Percentiles rank a stretch among this genome's conserved stretches.
phyloP scores from a whole-genome alignment of 352 stramenopile genomes.

The Phytophthora sansomeana region DNA sequence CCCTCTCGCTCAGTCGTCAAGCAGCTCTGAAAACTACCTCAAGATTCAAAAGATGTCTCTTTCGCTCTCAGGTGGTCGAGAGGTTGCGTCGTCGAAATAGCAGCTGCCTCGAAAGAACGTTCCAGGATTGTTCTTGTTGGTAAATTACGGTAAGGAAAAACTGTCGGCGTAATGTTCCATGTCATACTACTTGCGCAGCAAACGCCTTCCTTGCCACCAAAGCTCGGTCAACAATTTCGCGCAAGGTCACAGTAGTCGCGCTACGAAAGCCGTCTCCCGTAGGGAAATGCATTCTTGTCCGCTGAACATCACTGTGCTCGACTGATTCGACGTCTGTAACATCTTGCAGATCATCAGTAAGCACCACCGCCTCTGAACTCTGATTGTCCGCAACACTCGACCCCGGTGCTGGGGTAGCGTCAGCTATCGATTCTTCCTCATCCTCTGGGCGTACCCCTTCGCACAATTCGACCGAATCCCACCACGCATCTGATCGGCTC shows the following conservation, averaged over 20 bases:
- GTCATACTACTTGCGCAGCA: too few species aligned
- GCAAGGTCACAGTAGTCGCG: conserved; percentile 10
- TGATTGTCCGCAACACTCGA: not conserved
- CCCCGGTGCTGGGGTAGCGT: not conserved
- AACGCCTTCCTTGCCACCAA: not conserved
- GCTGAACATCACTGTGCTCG: conserved; percentile 13
- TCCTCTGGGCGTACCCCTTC: not conserved
- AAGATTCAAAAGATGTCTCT: too few species aligned
- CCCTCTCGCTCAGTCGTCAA: too few species aligned
- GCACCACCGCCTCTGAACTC: not conserved
- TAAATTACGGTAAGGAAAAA: too few species aligned
- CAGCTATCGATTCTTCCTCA: not conserved
- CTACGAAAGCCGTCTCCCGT: conserved; percentile 6
- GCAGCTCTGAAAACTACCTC: too few species aligned
- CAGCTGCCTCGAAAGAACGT: too few species aligned
- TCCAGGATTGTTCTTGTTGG: too few species aligned
- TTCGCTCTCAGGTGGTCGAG: too few species aligned
- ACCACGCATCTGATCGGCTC: conserved; percentile 27
- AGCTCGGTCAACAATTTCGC: not conserved
- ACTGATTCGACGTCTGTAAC: conserved; percentile 28
- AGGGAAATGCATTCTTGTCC: not conserved
- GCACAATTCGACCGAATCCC: conserved; percentile 22
- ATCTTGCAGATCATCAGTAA: conserved; percentile 15
- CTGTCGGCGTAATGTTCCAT: too few species aligned
- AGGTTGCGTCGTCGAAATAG: too few species aligned